Base-by-base conservation (phyloP, 345 rosid genomes). In the Eutrema japonicum region DNA sequence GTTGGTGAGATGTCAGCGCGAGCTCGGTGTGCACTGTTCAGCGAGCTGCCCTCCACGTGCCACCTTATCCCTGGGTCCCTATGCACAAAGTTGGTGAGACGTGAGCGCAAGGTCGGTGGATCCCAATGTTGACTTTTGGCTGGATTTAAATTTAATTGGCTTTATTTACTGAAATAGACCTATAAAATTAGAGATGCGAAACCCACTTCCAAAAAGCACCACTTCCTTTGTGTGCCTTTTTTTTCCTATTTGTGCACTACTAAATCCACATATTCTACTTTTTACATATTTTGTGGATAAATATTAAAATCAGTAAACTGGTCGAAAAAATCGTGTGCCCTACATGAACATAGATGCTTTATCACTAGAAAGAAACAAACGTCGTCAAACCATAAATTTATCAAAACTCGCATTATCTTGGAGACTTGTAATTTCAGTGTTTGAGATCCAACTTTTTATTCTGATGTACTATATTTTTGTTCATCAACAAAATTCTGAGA, bases 161-260 rank as follows among this genome's bases (percentile, higher is more conserved):
- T n/a, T n/a, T n/a, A n/a, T n/a, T n/a, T n/a, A n/a, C n/a, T n/a
- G n/a, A n/a, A n/a, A n/a, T n/a, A n/a, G n/a, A n/a, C n/a, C n/a
- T n/a, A n/a, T n/a, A n/a, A n/a, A n/a, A n/a, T n/a, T n/a, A n/a
- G n/a, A n/a, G n/a, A n/a, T n/a, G n/a, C n/a, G n/a, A n/a, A n/a
- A n/a, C n/a, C n/a, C n/a, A n/a, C n/a, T n/a, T n/a, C n/a, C n/a
- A n/a, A n/a, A n/a, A n/a, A n/a, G n/a, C 71, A 76, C 79, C 59
- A 76, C 79, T 64, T 70, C 70, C 63, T 68, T 45, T 58, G 40
- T 14, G 18, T 73, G 45, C 66, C 27, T 45, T 70, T 42, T 45
- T 62, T 18, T n/a, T 6, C 12, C 36, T 30, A 8, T 40, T 42
- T 48, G 66, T 64, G 66, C 56, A 47, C 64, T 68, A 45, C 56